These are phyloP conservation scores for Purshia tridentata DNA, from an alignment of 306 rosid species.

Conservation along the genomic window DNA sequence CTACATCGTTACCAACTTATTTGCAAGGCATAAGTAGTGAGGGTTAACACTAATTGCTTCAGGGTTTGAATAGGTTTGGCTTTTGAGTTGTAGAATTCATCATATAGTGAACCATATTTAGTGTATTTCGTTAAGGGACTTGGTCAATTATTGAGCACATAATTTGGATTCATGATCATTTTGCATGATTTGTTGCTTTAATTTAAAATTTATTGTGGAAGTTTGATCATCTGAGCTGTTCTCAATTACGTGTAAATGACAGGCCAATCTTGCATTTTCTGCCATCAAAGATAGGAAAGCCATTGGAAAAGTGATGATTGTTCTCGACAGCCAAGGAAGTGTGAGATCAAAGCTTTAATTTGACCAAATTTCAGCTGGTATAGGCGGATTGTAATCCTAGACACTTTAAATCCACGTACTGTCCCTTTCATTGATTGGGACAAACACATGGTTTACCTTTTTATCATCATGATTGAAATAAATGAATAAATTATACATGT, in stretches of 20 bases:
- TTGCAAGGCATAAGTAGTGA: too few species aligned
- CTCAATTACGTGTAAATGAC: conserved; percentile 35
- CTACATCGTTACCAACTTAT: too few species aligned
- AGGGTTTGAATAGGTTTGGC: neutral
- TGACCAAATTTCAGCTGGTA: conserved; percentile 23
- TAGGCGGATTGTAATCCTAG: neutral
- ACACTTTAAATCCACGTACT: neutral
- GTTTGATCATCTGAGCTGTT: conserved; percentile 21
- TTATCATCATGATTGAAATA: neutral
- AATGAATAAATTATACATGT: neutral
- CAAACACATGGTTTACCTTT: neutral
- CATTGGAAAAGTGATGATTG: conserved; percentile 86
- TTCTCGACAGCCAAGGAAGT: conserved; percentile 47
- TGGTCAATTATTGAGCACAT: neutral
- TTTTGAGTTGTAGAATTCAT: neutral
- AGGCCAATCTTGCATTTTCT: conserved; percentile 85
- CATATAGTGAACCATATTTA: neutral
- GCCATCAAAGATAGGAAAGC: conserved; percentile 83
- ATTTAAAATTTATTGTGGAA: conserved; percentile 2
- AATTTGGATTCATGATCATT: neutral
- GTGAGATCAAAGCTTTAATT: conserved; percentile 62
- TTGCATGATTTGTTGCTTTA: neutral
- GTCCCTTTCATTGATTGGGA: neutral
- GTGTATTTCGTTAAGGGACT: neutral
- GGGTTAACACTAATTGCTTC: too few species aligned